These are phyloP conservation scores for Eucalyptus grandis DNA, from an alignment of 345 rosid genomes.

Conservation along the genomic window DNA sequence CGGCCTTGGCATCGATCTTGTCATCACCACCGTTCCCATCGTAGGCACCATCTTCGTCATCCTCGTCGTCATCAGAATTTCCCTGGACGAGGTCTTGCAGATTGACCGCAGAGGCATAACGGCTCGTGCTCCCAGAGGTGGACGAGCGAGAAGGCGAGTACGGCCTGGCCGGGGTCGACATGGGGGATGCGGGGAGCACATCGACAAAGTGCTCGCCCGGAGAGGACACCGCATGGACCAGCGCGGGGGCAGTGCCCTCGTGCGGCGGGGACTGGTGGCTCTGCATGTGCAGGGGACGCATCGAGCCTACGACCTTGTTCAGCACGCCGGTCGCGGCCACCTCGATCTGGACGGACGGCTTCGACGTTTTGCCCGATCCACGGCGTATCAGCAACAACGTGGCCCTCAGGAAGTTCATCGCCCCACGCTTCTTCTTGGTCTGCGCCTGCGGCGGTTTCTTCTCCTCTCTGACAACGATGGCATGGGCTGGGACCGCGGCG, in stretches of 20 bases:
- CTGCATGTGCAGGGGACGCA: constrained; percentile 30
- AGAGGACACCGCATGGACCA: neutral
- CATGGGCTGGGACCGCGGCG: neutral
- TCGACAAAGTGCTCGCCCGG: constrained; percentile 8
- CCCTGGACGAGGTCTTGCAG: constrained; percentile 18
- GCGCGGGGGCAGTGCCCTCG: neutral
- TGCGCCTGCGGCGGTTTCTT: neutral
- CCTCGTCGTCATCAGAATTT: neutral
- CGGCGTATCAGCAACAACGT: constrained; percentile 30
- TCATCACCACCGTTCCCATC: constrained; percentile 30
- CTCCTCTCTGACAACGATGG: neutral
- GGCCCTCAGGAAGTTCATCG: constrained; percentile 28
- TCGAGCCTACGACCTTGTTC: constrained; percentile 34
- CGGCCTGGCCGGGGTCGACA: neutral
- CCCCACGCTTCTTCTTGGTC: constrained; percentile 19
- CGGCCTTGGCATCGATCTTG: constrained; percentile 69
- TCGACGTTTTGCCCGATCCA: constrained; percentile 5
- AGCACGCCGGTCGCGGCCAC: constrained; percentile 6
- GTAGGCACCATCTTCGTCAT: neutral
- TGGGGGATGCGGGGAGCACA: neutral
- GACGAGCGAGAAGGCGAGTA: neutral
- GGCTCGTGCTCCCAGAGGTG: constrained; percentile 7
- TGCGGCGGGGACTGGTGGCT: constrained; percentile 13
- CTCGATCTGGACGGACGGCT: constrained; percentile 3
- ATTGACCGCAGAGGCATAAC: constrained; percentile 35